Conservation (phyloP, 2,329 filamentous ascomycete genomes). For the Scleromitrula shiraiana region DNA sequence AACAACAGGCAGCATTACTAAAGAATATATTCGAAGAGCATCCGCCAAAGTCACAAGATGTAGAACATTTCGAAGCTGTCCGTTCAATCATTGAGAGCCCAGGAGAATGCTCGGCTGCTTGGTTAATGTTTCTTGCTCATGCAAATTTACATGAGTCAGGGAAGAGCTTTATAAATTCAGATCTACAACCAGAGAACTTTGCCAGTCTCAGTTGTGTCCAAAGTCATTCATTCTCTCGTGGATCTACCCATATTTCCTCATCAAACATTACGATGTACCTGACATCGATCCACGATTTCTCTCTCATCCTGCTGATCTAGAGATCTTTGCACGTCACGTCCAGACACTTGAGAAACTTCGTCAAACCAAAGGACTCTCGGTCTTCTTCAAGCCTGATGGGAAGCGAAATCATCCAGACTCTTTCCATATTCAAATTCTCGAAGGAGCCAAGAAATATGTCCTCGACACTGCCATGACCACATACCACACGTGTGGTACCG, state of each 20-base stretch:
- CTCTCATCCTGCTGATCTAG: constrained; percentile 2
- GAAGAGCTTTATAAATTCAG: background rate
- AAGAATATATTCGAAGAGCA: background rate
- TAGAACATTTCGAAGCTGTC: background rate
- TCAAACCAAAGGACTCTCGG: background rate
- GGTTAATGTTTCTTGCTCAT: constrained; percentile 5
- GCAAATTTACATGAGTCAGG: constrained; percentile 1
- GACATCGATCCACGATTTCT: constrained; percentile 30
- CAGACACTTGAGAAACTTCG: constrained; percentile 1
- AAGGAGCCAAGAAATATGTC: constrained; percentile 1
- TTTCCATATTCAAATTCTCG: background rate
- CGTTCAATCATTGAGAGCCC: constrained; percentile 5
- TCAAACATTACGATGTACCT: constrained; percentile 32
- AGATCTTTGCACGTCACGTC: constrained; percentile 1
- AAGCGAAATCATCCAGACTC: background rate
- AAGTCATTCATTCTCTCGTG: constrained; percentile 45
- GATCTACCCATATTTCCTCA: constrained; percentile 46
- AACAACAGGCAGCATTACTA: background rate
- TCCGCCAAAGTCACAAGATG: constrained; percentile 3
- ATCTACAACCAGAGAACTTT: background rate
- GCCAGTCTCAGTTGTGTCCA: constrained; percentile 40
- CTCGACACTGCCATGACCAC: background rate
- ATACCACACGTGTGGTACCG: constrained; percentile 1
- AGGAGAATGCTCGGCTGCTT: constrained; percentile 4
- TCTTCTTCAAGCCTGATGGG: background rate